phyloP scores from a whole-genome alignment of 108 stramenopile genomes.

The Nannochloropsis granulata region DNA sequence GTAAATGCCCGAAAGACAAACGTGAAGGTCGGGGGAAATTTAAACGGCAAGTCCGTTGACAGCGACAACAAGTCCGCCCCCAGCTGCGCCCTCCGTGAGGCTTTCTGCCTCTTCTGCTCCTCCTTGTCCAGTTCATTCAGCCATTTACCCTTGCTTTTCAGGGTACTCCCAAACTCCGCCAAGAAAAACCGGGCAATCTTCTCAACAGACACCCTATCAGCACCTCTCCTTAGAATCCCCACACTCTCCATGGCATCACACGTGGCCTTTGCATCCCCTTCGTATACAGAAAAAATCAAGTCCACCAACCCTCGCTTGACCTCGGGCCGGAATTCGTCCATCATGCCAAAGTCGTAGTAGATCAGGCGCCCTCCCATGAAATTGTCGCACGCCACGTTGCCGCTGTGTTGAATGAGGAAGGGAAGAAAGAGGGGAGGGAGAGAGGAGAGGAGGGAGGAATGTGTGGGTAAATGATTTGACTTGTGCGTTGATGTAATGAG shows the following conservation, averaged over 20 bases:
- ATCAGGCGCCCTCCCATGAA: conserved; percentile 55
- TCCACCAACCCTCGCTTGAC: conserved; percentile 1
- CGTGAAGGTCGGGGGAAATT: conserved; percentile 88
- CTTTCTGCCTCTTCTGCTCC: conserved; percentile 58
- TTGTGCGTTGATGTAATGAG: not conserved
- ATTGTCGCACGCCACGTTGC: conserved; percentile 73
- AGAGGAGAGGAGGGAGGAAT: not conserved
- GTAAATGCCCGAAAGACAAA: conserved; percentile 93
- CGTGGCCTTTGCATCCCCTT: conserved; percentile 57
- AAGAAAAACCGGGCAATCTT: conserved; percentile 85
- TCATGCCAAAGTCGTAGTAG: conserved; percentile 89
- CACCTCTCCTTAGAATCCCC: conserved; percentile 71
- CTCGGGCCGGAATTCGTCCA: conserved; percentile 65
- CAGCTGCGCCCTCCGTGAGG: conserved; percentile 30
- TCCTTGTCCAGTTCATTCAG: not conserved
- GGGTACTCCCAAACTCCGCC: conserved; percentile 68
- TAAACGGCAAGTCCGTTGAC: conserved; percentile 45
- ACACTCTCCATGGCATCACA: conserved; percentile 87
- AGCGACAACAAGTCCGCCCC: conserved; percentile 36
- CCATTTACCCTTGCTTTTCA: conserved; percentile 40
- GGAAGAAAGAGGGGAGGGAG: not conserved
- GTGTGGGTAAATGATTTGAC: not conserved
- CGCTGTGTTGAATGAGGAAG: not conserved
- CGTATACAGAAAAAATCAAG: conserved; percentile 36
- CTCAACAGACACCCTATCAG: conserved; percentile 82